Percentiles rank a stretch among this genome's conserved stretches.
These are phyloP conservation scores for Pyrenochaeta sp. DNA, from an alignment of 2,329 filamentous ascomycete species.

Conservation along the genomic window DNA sequence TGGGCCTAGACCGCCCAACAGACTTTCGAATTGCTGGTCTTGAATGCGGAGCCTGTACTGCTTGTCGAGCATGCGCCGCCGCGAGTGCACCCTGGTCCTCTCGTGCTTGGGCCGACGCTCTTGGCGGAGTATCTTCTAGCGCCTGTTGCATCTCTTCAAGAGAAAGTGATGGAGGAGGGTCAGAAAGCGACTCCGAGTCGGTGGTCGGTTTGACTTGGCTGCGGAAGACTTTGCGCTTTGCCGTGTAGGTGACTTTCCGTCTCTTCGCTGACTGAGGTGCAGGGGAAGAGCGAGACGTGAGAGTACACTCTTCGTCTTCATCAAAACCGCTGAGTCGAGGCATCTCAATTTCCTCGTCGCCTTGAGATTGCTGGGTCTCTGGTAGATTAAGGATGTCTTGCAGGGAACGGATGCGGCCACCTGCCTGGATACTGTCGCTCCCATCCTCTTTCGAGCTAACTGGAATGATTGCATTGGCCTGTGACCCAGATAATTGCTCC, in stretches of 20 bases:
- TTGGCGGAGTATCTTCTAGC: constrained; percentile 27
- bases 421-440: constrained; percentile 17
- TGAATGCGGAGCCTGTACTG: constrained; percentile 22
- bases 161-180: constrained; percentile 17
- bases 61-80: constrained; percentile 30
- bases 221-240: constrained; percentile 28
- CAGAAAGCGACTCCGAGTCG: constrained; percentile 19
- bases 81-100: constrained; percentile 48
- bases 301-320: constrained; percentile 43
- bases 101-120: constrained; percentile 31
- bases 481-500: constrained; percentile 46
- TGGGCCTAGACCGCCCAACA: constrained; percentile 18
- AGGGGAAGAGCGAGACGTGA: constrained; percentile 34
- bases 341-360: constrained; percentile 44
- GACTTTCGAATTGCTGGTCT: constrained; percentile 36
- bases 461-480: constrained; percentile 19
- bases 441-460: constrained; percentile 22
- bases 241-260: constrained; percentile 36
- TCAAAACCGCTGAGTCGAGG: constrained; percentile 43
- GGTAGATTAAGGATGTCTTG: constrained; percentile 48
- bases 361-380: constrained; percentile 41
- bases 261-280: constrained; percentile 39
- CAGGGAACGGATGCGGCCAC: constrained; percentile 35
- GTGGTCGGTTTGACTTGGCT: constrained; percentile 22
- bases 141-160: constrained; percentile 30